phyloP scores from a whole-genome alignment of 495 filamentous ascomycete species.

The Hypoxylon rickii region DNA sequence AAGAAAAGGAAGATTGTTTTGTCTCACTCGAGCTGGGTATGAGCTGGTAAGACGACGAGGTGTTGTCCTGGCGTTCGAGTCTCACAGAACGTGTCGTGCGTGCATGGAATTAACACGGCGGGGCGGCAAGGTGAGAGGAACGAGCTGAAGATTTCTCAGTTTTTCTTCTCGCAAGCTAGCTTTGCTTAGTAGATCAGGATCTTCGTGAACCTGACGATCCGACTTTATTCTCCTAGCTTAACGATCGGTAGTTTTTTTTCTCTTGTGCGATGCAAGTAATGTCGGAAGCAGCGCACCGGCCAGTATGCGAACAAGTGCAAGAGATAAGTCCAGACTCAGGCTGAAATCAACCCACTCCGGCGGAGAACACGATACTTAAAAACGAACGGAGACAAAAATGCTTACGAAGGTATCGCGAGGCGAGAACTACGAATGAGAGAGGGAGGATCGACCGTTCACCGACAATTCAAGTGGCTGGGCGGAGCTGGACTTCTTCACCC shows the following conservation, averaged over 20 bases:
- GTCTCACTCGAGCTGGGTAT: slow-evolving; percentile 16
- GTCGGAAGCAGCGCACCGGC: slow-evolving; percentile 10
- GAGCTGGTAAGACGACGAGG: background rate
- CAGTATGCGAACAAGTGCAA: slow-evolving; percentile 20
- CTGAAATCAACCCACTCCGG: slow-evolving; percentile 7
- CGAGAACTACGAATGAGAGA: slow-evolving; percentile 33
- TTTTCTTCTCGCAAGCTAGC: slow-evolving; percentile 21
- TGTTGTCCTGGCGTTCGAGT: slow-evolving; percentile 10
- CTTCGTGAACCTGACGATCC: slow-evolving; percentile 14
- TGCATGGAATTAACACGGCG: slow-evolving; percentile 7
- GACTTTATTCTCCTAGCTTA: background rate
- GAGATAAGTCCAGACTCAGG: background rate
- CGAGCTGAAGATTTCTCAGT: slow-evolving; percentile 2
- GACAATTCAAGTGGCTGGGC: slow-evolving; percentile 44
- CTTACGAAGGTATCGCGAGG: slow-evolving; percentile 18
- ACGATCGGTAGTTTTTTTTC: slow-evolving; percentile 11
- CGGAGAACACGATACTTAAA: slow-evolving; percentile 1
- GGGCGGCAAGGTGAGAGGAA: slow-evolving; percentile 7
- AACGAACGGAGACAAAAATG: background rate
- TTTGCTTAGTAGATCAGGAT: slow-evolving; percentile 12
- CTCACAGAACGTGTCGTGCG: slow-evolving; percentile 5
- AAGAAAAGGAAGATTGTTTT: slow-evolving; percentile 10
- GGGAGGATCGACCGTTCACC: slow-evolving; percentile 33
- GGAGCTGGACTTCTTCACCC: background rate
- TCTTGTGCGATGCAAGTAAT: slow-evolving; percentile 1